Evolutionary conservation across 441 rosid species (phyloP), one percentile per base, ranked within the genome.

Genomic region (Populus hybrid): DNA sequence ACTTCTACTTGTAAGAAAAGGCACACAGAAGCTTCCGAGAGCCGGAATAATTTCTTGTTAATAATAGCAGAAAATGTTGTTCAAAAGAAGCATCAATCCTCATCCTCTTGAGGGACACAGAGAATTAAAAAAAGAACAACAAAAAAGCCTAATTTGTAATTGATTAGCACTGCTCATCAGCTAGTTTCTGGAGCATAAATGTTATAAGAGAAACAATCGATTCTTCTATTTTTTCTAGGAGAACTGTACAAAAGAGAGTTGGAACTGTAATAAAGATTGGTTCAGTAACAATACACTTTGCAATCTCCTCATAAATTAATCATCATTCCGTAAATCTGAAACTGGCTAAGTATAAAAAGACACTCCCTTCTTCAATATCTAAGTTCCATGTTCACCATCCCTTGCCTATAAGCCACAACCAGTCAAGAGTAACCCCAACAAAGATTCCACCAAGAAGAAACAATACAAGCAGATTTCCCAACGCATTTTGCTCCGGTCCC

Each of bases 401-500:
- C 78, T 89, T 86, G 40, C 97, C 94, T 78, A 91, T 94, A 59
- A 91, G 94, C 96, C 96, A 94, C 73, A 94, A 82, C 95, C 95
- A 92, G 76, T 89, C 97, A 14, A 91, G 89, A 5, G 88, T 83
- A 46, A 84, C 92, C 7, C 97, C 95, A 9, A 86, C 85, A 72
- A 92, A 90, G 76, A 92, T 82, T 3, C 98, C 97, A 40, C 87
- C 96, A 42, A 92, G 6, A 21, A 93, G 87, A 76, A 89, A 93
- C 80, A 92, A 67, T 9, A 88, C 90, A 72, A 93, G 85, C 85
- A 94, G 50, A 75, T 94, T 91, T 26, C 98, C 98, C 75, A 91
- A 70, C 3, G 97, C 98, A 76, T 91, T 93, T 75, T 93, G 88
- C 82, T 95, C 98, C 9, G 98, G 97, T 46, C 97, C 97, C 98